Percentiles rank a stretch among this genome's conserved stretches.
phyloP scores from a whole-genome alignment of 352 stramenopile genomes.

The Globisporangium takayamanum region DNA sequence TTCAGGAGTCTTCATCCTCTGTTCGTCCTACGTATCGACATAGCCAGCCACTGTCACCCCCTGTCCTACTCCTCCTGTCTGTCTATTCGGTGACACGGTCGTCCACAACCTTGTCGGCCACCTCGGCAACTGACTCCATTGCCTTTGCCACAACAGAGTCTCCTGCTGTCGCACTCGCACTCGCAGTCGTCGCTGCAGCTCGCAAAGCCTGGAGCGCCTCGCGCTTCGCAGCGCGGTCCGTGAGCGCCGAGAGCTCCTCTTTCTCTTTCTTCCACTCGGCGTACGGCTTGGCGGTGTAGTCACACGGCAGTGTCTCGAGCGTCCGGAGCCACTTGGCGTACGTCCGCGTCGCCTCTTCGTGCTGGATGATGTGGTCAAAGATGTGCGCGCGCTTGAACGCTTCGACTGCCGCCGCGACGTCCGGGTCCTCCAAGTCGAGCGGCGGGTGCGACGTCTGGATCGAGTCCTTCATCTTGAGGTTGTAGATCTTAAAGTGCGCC shows the following conservation, averaged over 20 bases:
- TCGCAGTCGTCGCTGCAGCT: background rate
- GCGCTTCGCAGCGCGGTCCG: constrained; percentile 33
- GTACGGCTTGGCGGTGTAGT: constrained; percentile 54
- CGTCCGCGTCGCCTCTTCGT: constrained; percentile 65
- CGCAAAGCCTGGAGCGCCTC: constrained; percentile 31
- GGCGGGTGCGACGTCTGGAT: constrained; percentile 64
- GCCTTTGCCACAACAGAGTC: background rate
- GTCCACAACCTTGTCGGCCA: background rate
- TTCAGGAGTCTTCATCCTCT: too few species aligned
- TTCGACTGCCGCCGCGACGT: constrained; percentile 47
- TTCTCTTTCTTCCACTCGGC: constrained; percentile 74
- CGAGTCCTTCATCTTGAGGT: constrained; percentile 61
- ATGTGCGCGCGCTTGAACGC: constrained; percentile 76
- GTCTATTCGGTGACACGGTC: background rate
- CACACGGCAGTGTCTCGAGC: constrained; percentile 62
- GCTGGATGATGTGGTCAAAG: constrained; percentile 79
- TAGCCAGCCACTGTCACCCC: background rate
- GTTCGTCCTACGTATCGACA: too few species aligned
- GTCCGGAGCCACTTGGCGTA: constrained; percentile 80
- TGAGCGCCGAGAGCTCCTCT: constrained; percentile 39
- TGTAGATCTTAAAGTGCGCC: constrained; percentile 85
- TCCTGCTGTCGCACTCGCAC: background rate
- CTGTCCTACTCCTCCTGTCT: background rate
- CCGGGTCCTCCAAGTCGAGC: constrained; percentile 52
- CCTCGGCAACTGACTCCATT: background rate